Percentiles rank a stretch among this genome's conserved stretches.
Conservation (phyloP, 2,329 filamentous ascomycete species). For the Pyricularia grisea region DNA sequence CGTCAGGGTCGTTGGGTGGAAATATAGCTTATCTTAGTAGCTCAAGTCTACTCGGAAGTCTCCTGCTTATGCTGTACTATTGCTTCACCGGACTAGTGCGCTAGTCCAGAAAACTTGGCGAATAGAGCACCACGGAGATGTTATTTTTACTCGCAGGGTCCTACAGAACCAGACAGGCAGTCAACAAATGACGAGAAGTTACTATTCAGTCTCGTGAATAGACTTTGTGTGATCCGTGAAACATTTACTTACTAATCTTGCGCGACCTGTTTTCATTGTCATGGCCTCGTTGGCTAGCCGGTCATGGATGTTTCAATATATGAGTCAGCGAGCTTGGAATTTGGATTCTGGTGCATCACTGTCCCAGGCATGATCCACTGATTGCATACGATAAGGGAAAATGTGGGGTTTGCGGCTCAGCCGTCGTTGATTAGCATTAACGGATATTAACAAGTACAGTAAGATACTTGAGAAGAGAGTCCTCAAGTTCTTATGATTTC, state of each 20-base stretch:
- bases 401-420: neutral
- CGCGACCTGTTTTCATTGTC: neutral
- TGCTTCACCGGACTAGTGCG: neutral
- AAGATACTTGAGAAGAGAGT: neutral
- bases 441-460: neutral
- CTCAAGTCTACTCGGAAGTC: neutral
- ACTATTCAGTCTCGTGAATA: neutral
- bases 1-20: neutral
- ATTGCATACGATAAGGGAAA: neutral
- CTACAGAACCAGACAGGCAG: neutral
- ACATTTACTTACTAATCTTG: neutral
- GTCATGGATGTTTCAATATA: neutral
- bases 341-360: neutral
- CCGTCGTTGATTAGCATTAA: neutral
- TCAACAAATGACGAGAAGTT: neutral
- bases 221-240: neutral
- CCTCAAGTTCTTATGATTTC: slow-evolving; percentile 8
- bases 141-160: neutral
- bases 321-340: neutral
- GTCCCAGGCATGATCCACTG: neutral
- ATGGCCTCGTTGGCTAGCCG: neutral
- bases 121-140: neutral
- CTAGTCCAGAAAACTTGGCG: neutral
- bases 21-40: neutral
- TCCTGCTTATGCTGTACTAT: neutral